phyloP scores from a whole-genome alignment of 2,329 filamentous ascomycete species.

The Cladosporium sp. region DNA sequence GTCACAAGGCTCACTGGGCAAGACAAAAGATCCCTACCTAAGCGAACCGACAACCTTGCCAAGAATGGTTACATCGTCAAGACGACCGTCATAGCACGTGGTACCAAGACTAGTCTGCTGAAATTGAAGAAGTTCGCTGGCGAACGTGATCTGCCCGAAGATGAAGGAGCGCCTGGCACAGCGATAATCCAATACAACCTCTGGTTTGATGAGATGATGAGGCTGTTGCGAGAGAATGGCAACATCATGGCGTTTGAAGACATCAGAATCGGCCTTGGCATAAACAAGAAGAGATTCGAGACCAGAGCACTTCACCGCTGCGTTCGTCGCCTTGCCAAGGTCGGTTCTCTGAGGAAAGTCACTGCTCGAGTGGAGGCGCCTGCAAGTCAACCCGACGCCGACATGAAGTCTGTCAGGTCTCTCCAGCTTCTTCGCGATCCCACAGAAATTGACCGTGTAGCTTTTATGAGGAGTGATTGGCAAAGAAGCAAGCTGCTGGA shows the following conservation, averaged over 20 bases:
- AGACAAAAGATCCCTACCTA: conserved; percentile 65
- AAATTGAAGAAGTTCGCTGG: conserved; percentile 53
- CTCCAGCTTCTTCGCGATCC: conserved; percentile 45
- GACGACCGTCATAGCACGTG: conserved; percentile 48
- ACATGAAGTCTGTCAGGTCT: conserved; percentile 27
- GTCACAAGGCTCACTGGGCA: conserved; percentile 57
- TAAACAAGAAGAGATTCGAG: conserved; percentile 38
- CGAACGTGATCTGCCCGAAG: conserved; percentile 23
- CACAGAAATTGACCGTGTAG: conserved; percentile 32
- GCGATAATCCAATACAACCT: conserved; percentile 45
- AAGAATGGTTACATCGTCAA: conserved; percentile 64
- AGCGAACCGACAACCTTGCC: conserved; percentile 58
- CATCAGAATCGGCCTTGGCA: conserved; percentile 49
- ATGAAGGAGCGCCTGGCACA: conserved; percentile 19
- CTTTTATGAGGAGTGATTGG: conserved; percentile 18
- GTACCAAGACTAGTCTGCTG: conserved; percentile 57
- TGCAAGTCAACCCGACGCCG: conserved; percentile 24
- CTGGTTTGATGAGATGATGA: conserved; percentile 52
- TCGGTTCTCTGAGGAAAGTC: conserved; percentile 42
- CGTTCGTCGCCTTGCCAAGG: conserved; percentile 39
- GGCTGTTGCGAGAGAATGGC: conserved; percentile 48
- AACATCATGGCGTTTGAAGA: conserved; percentile 55
- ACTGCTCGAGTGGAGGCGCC: conserved; percentile 33
- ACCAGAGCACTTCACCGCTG: conserved; percentile 42
- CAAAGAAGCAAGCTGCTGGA: conserved; percentile 16